Evolutionary conservation across 2,329 filamentous ascomycete species (phyloP), one percentile per base, ranked within the genome.

Genomic region (Xylaria sp.): DNA sequence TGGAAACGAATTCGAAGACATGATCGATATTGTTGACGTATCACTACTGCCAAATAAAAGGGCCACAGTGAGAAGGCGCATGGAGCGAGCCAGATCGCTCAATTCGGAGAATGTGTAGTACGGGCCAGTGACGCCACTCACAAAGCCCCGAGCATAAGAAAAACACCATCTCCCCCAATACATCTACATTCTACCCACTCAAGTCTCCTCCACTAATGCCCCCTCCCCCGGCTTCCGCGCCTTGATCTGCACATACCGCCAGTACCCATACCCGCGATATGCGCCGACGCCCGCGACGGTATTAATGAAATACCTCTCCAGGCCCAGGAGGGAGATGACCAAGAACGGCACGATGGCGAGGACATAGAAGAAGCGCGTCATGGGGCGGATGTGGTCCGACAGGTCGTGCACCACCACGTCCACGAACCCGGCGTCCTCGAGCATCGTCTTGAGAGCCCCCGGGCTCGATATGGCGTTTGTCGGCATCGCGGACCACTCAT

Each of bases 271-370:
- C 1, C 74, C 74, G 4, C 73, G 67, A 63, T 79, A 78, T 0
- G 69, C 67, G 55, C 76, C 65, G 21, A 77, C 76, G 6, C 78
- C 80, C 2, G 81, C 79, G n/a, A 82, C 74, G 0, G 78, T 80
- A 66, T 84, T 85, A 57, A 82, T 76, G 51, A 84, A 84, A 40
- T 73, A 76, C 5, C 72, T 65, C 64, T 85, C 76, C 7, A 84
- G 71, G 0, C 75, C 70, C 4, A 84, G 65, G 1, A 83, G 67
- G 19, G 68, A 70, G 53, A 84, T 71, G 40, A 85, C 69, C 17
- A 79, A 70, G 67, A 79, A 84, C 2, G 82, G 82, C 9, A 84
- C 68, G 25, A 78, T 76, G 2, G 77, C 80, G 8, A 84, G 59
- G 2, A 79, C 14, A 64, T 74, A 84, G 68, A 84, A 84, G 2